Conservation (phyloP, 1,284 basidiomycete species). For the Athelia sp. region DNA sequence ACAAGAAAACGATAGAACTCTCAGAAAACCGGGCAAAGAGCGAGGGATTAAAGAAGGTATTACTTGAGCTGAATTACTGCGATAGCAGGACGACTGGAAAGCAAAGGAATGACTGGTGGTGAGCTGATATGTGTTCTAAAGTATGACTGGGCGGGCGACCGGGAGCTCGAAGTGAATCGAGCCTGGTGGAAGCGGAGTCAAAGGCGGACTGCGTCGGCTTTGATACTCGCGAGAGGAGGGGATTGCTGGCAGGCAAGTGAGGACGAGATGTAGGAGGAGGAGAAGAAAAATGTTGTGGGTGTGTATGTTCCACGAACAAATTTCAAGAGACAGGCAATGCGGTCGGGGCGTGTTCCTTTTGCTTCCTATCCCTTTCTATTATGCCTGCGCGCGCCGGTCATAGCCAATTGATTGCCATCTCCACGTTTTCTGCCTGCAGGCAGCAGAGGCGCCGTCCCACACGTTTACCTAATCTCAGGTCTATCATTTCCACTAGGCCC, state of each 20-base stretch:
- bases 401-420: conserved; percentile 34
- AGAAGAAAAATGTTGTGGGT: neutral
- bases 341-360: conserved; percentile 36
- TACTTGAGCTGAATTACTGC: conserved; percentile 1
- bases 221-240: neutral
- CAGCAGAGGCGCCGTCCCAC: conserved; percentile 25
- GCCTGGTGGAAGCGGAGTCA: conserved; percentile 23
- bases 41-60: neutral
- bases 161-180: conserved; percentile 50
- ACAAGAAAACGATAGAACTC: too few relatives aligned
- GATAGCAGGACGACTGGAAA: conserved; percentile 11
- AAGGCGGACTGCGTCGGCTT: neutral
- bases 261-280: neutral
- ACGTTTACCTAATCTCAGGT: conserved; percentile 15
- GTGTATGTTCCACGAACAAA: neutral
- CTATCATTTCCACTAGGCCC: conserved; percentile 21
- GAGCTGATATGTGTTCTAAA: conserved; percentile 10
- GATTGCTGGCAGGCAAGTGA: conserved; percentile 1
- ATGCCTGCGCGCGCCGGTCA: conserved; percentile 5
- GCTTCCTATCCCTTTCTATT: conserved; percentile 18
- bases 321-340: conserved; percentile 33
- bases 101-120: conserved; percentile 49
- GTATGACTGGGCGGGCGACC: conserved; percentile 9
- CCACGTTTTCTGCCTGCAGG: conserved; percentile 71
- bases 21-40: neutral